These are phyloP conservation scores for Argentina anserina DNA, from an alignment of 306 rosid genomes.

Conservation along the genomic window DNA sequence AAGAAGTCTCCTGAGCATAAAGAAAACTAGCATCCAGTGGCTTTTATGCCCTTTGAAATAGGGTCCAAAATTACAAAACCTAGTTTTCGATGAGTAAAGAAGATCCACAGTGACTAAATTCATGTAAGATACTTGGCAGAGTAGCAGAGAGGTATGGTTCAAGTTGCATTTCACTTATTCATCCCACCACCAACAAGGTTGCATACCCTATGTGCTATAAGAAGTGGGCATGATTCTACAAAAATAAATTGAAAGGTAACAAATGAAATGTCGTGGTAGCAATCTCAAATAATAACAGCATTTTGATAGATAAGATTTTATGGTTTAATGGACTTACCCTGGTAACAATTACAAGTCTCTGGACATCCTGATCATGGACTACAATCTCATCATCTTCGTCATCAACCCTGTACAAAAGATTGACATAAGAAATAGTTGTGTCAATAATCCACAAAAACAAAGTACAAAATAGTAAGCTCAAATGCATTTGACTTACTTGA, in stretches of 20 bases:
- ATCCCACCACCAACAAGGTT: background rate
- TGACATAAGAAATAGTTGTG: slow-evolving; percentile 18
- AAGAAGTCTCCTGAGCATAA: too few relatives aligned
- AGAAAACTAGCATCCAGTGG: background rate
- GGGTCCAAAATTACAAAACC: background rate
- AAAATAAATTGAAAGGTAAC: background rate
- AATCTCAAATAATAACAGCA: background rate
- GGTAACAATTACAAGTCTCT: slow-evolving; percentile 87
- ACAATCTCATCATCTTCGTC: slow-evolving; percentile 78
- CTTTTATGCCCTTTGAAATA: background rate
- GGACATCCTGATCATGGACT: slow-evolving; percentile 81
- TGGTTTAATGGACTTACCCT: slow-evolving; percentile 52
- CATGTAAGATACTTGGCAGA: background rate
- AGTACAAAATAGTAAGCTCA: slow-evolving; percentile 3
- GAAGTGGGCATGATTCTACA: background rate
- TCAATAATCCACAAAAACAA: slow-evolving; percentile 6
- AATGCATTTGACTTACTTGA: background rate
- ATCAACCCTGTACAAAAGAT: slow-evolving; percentile 53
- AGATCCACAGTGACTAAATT: background rate
- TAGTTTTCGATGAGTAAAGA: background rate
- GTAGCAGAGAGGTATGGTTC: background rate
- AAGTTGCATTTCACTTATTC: background rate
- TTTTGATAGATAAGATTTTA: background rate
- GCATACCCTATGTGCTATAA: background rate
- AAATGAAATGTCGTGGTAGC: background rate